These are phyloP conservation scores for Solanum hybrid DNA, from an alignment of 305 asterid genomes.

Conservation along the genomic window DNA sequence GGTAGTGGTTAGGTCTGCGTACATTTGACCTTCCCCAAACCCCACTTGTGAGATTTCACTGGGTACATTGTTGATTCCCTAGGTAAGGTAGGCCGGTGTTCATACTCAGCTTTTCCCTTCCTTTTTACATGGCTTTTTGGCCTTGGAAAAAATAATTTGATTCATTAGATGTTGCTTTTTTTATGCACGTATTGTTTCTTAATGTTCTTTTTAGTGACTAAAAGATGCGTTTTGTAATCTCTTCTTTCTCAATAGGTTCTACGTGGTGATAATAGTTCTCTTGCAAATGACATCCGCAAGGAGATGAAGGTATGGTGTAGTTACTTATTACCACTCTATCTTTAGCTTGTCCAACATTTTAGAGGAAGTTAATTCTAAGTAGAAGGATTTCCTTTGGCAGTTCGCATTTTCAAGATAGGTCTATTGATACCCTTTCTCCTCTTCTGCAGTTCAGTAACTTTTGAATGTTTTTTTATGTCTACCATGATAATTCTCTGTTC, in stretches of 20 bases:
- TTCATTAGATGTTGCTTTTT: not conserved
- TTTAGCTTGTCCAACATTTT: not conserved
- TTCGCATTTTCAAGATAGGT: not conserved
- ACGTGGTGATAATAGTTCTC: constrained; percentile 92
- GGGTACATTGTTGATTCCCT: not conserved
- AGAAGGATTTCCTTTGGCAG: not conserved
- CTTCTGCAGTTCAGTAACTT: not conserved
- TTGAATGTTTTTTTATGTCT: not conserved
- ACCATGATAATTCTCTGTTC: not conserved
- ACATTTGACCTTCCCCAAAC: not conserved
- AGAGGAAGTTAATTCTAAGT: not conserved
- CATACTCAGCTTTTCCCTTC: not conserved
- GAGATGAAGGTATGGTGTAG: constrained; percentile 73
- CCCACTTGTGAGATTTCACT: not conserved
- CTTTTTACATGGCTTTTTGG: not conserved
- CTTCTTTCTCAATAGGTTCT: constrained; percentile 47
- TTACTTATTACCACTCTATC: not conserved
- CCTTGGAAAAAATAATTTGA: not conserved
- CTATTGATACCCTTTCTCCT: not conserved
- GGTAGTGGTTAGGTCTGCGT: not conserved
- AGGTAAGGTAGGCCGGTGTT: not conserved
- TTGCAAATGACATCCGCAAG: constrained; percentile 95
- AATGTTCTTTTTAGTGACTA: constrained; percentile 3
- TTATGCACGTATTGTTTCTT: not conserved
- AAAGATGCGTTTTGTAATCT: constrained; percentile 7